Evolutionary conservation across 106 monocot genomes (phyloP), one percentile per base, ranked within the genome.

Genomic region (Dendrobium huoshanense): DNA sequence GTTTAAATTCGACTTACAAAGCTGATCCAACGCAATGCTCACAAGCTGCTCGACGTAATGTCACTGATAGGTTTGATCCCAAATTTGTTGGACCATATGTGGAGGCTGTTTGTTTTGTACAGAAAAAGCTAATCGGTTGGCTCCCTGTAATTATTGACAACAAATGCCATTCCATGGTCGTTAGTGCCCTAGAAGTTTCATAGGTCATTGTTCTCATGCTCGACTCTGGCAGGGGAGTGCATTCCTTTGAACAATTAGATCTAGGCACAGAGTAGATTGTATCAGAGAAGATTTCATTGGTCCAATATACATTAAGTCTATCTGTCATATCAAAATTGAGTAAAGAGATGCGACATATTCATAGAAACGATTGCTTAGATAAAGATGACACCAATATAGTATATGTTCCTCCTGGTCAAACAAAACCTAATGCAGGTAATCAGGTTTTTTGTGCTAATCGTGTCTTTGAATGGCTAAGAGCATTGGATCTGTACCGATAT

Each of bases 331-430:
- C 92, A 31, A 79, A 85, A 65, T 48, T 95, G 58, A 87, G 81
- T 51, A 91, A 94, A 82, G 89, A 92, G 81, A 47, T 59, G 49
- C 80, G 91, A 31, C 85, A 87, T 58, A 77, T 85, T 68, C 98
- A 98, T 77, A 95, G 91, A 5, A 95, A 95, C 84, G 68, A 87
- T 72, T 98, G 98, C 81, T 88, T 98, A 41, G 92, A 98, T 83
- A 92, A 82, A 78, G 83, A 78, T 79, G 85, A 10, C 19, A 77
- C 37, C 18, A 5, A 16, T 15, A 78, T 91, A 94, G 96, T 94
- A 67, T 24, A 54, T 55, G 45, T 29, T 83, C 45, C 88, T 77
- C 64, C 25, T 47, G 51, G 81, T 73, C 67, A 79, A 75, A 76
- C 51, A 43, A 79, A 81, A 70, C 76, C 79, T 44, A 73, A 55